Base-by-base conservation (phyloP, 176 grass and related monocot genomes). In the Aegilops speltoides region DNA sequence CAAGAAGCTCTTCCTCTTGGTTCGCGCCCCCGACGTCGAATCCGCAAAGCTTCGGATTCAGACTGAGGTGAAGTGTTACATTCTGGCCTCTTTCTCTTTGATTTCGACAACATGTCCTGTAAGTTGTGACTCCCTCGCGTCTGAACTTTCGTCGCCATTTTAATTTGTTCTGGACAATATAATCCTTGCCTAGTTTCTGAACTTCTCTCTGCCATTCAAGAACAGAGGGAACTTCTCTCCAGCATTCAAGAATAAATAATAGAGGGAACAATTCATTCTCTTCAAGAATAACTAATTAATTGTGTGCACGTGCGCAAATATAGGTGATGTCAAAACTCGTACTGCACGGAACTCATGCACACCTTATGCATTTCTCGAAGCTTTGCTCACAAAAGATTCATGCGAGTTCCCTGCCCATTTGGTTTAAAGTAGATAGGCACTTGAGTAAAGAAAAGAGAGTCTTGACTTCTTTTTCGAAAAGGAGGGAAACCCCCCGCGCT, bases 61-160 rank as follows among this genome's bases (percentile, higher is more conserved):
- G 13, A 83, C 37, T 5, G 64, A 88, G 86, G 86, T 87, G 41
- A 37, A 66, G 74, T 56, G n/a, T 34, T 36, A 52, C 13, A 1
- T 66, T 34, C 28, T 15, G 4, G 69, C 14, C 13, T 10, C 19
- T 10, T 0, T 45, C 3, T 46, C 36, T 3, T 45, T 77, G 7
- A 52, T 20, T 22, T 59, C 12, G 12, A 23, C n/a, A 24, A 2
- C 13, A 43, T 2, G 34, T 74, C 31, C 14, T 3, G 43, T 38
- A 9, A 38, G 8, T 8, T 60, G 7, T 60, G 67, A 6, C 36
- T 79, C 59, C 48, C 3, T 23, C 3, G 23, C 19, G 20, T 56
- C 29, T 87, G 17, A 25, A 59, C 1, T 16, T 87, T 80, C 52
- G 2, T 64, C 1, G 6, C 22, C 45, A 48, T 48, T 48, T 48